Evolutionary conservation across 148 eudicot genomes (phyloP).

Genomic region (Hydrangea macrophylla): DNA sequence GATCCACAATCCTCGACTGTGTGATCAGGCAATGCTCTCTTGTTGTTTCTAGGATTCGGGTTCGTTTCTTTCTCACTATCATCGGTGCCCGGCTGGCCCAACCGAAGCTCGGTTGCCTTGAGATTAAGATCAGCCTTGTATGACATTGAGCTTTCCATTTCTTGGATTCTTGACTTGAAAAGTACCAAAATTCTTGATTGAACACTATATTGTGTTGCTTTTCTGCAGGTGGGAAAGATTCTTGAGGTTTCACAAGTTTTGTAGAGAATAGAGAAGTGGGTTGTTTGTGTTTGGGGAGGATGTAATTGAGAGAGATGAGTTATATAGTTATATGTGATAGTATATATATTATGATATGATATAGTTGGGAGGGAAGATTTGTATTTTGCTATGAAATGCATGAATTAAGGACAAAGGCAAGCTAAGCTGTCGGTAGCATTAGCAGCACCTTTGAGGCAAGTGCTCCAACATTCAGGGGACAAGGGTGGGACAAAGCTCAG

Average conservation of each 20-base stretch:
- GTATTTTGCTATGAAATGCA: constrained; percentile 10
- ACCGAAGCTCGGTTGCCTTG: constrained; percentile 50
- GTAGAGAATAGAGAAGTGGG: background rate
- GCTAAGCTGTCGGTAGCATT: constrained; percentile 42
- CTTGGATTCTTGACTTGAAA: background rate
- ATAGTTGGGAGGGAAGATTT: background rate
- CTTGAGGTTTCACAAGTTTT: constrained; percentile 6
- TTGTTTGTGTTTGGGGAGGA: constrained; percentile 13
- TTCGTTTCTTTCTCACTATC: constrained; percentile 21
- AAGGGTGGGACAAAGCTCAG: constrained; percentile 46
- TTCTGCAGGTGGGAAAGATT: constrained; percentile 2
- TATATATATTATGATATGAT: background rate
- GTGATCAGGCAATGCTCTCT: constrained; percentile 32
- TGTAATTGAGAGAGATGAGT: constrained; percentile 3
- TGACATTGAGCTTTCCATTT: constrained; percentile 25
- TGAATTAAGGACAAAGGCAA: constrained; percentile 54
- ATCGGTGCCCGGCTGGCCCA: constrained; percentile 51
- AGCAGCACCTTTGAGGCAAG: constrained; percentile 34
- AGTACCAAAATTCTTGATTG: background rate
- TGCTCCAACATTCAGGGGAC: constrained; percentile 39
- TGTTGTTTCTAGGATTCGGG: constrained; percentile 30
- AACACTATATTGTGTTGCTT: background rate
- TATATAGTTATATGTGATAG: background rate
- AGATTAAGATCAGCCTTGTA: constrained; percentile 33
- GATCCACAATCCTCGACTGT: constrained; percentile 8